These are phyloP conservation scores for Neofusicoccum cordaticola DNA, from an alignment of 2,329 filamentous ascomycete species.

Conservation along the genomic window DNA sequence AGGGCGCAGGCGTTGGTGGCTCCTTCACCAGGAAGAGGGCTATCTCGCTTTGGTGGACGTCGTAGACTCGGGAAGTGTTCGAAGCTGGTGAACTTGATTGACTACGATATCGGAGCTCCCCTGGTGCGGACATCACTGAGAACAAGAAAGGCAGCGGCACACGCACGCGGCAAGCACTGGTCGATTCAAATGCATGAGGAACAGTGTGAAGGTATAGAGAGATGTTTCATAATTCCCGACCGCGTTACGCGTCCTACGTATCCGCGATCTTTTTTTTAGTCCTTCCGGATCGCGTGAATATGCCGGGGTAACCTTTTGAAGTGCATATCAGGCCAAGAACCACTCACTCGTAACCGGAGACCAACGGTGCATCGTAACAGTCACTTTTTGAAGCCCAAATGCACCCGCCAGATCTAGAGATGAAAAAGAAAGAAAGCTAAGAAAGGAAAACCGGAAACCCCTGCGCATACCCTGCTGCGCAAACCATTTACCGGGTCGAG, in stretches of 20 bases:
- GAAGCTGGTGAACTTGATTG: no score
- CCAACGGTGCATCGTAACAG: constrained; percentile 14
- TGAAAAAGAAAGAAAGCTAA: constrained; percentile 2
- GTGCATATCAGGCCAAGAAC: constrained; percentile 7
- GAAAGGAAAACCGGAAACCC: constrained; percentile 6
- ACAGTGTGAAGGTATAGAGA: neutral
- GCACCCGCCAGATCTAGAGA: constrained; percentile 17
- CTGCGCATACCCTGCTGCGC: neutral
- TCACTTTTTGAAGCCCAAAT: constrained; percentile 17
- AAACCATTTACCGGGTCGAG: constrained; percentile 71
- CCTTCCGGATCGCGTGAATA: constrained; percentile 7
- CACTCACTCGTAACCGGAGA: constrained; percentile 14
- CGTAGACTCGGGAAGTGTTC: no score
- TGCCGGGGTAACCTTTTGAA: constrained; percentile 4
- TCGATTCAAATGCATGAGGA: neutral
- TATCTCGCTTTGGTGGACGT: neutral
- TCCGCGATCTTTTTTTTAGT: neutral
- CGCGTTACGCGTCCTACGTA: constrained; percentile 12
- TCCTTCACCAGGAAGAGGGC: neutral
- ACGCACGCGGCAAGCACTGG: no score
- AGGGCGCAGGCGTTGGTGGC: neutral
- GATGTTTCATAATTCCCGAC: neutral
- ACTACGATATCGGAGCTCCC: no score
- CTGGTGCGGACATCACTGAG: no score
- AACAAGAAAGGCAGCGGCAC: no score